Conservation (phyloP, 1,284 basidiomycete species). For the Cryptococcus amylolentus region DNA sequence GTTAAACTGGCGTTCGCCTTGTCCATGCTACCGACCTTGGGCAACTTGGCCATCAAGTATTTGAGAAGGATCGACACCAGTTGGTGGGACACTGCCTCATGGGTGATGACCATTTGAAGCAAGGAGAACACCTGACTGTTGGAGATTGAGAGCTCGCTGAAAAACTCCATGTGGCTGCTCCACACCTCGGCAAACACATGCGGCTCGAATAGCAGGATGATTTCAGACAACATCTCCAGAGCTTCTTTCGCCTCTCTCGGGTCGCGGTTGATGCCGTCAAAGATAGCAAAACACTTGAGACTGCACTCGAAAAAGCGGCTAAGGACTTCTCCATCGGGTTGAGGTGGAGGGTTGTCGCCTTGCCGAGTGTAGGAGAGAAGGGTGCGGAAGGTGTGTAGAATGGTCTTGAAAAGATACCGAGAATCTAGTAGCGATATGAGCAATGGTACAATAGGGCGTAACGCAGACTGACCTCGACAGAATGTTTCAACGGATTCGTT, state of each 20-base stretch:
- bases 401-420: slow-evolving; percentile 78
- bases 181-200: slow-evolving; percentile 93
- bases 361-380: slow-evolving; percentile 75
- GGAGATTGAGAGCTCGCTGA: slow-evolving; percentile 72
- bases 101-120: slow-evolving; percentile 78
- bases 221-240: slow-evolving; percentile 77
- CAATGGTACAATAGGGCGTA: background rate
- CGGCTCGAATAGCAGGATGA: slow-evolving; percentile 75
- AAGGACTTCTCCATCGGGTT: slow-evolving; percentile 74
- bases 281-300: slow-evolving; percentile 78
- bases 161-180: slow-evolving; percentile 85
- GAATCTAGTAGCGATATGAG: slow-evolving; percentile 58
- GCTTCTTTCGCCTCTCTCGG: slow-evolving; percentile 79
- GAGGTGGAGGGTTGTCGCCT: slow-evolving; percentile 68
- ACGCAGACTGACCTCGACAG: slow-evolving; percentile 59
- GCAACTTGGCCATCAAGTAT: slow-evolving; percentile 79
- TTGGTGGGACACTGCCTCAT: slow-evolving; percentile 80
- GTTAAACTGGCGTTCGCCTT: slow-evolving; percentile 71
- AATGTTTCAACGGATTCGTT: slow-evolving; percentile 71
- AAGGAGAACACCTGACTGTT: slow-evolving; percentile 80
- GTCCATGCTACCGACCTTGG: slow-evolving; percentile 79
- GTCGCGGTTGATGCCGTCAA: slow-evolving; percentile 64
- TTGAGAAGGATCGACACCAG: slow-evolving; percentile 89
- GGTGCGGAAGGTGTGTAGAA: slow-evolving; percentile 86
- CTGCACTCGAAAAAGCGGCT: slow-evolving; percentile 82